Evolutionary conservation across 2,329 filamentous ascomycete species (phyloP).

Genomic region (Aschersonia sp.): DNA sequence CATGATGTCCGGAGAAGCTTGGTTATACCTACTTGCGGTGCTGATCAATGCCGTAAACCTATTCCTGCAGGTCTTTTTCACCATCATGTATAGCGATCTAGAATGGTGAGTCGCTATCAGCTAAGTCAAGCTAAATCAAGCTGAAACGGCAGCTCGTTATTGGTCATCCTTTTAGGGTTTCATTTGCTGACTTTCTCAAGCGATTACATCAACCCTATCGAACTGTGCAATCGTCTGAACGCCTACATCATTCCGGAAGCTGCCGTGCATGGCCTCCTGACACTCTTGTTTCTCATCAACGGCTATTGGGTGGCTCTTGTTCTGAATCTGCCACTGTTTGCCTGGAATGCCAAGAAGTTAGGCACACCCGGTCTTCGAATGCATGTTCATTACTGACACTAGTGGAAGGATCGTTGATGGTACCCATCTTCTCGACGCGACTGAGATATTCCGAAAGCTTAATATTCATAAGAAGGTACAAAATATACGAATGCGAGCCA

Average conservation of each 20-base stretch:
- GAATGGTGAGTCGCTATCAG: conserved; percentile 62
- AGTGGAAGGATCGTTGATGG: conserved; percentile 77
- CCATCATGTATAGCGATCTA: conserved; percentile 99
- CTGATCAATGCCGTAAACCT: conserved; percentile 99
- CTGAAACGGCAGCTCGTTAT: neutral
- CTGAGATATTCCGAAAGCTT: conserved; percentile 97
- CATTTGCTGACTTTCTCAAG: conserved; percentile 27
- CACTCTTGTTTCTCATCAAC: conserved; percentile 92
- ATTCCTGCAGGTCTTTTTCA: conserved; percentile 99
- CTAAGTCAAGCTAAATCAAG: neutral
- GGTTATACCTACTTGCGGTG: conserved; percentile 95
- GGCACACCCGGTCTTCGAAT: conserved; percentile 19
- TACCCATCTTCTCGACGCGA: conserved; percentile 90
- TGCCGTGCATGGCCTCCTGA: conserved; percentile 91
- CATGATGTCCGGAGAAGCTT: conserved; percentile 90
- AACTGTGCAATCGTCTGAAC: conserved; percentile 99
- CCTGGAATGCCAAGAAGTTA: conserved; percentile 96
- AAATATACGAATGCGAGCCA: neutral
- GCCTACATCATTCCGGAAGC: conserved; percentile 99
- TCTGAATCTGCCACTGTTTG: conserved; percentile 82
- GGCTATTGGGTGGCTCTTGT: conserved; percentile 94
- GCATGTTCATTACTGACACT: neutral
- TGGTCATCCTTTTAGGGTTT: too few relatives aligned
- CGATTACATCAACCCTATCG: conserved; percentile 99
- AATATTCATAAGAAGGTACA: conserved; percentile 96